phyloP scores from a whole-genome alignment of 2,329 filamentous ascomycete genomes.

The Gnomoniopsis sp. region DNA sequence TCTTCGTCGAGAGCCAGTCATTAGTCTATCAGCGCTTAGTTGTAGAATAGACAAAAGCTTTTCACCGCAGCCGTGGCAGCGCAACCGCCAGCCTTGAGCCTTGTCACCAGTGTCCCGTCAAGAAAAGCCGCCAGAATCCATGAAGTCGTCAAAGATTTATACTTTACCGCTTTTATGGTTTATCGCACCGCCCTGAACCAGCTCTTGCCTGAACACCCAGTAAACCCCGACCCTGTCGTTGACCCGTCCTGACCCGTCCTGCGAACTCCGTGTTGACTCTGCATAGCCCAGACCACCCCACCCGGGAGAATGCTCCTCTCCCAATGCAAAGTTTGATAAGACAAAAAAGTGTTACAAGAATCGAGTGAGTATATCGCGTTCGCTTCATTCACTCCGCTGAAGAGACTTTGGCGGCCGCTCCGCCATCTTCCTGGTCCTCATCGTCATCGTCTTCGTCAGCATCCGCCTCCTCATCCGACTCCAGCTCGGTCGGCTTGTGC shows the following conservation, averaged over 20 bases:
- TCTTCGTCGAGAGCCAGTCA: too few species aligned
- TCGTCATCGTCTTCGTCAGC: constrained; percentile 27
- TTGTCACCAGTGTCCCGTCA: neutral
- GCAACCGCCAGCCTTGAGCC: too few species aligned
- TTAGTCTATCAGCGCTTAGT: too few species aligned
- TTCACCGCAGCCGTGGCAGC: too few species aligned
- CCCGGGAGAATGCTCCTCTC: neutral
- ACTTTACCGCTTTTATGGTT: neutral
- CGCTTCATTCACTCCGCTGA: constrained; percentile 5
- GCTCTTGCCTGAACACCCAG: neutral
- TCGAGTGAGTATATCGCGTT: neutral
- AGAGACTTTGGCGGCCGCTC: constrained; percentile 7
- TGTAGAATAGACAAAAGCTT: too few species aligned
- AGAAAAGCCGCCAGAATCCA: neutral
- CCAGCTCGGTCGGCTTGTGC: constrained; percentile 18
- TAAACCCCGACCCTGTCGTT: neutral
- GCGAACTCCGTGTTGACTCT: constrained; percentile 4
- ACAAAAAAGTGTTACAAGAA: neutral
- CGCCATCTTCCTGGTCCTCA: constrained; percentile 14
- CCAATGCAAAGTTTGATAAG: neutral
- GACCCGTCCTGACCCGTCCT: neutral
- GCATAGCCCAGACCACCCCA: neutral
- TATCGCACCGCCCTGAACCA: neutral
- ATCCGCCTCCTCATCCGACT: constrained; percentile 26
- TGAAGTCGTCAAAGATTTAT: neutral